A percentile compares a stretch with the other conserved stretches of the same genome.
Conservation (phyloP, 192 early-diverging fungal genomes). For the Mortierella alpina region DNA sequence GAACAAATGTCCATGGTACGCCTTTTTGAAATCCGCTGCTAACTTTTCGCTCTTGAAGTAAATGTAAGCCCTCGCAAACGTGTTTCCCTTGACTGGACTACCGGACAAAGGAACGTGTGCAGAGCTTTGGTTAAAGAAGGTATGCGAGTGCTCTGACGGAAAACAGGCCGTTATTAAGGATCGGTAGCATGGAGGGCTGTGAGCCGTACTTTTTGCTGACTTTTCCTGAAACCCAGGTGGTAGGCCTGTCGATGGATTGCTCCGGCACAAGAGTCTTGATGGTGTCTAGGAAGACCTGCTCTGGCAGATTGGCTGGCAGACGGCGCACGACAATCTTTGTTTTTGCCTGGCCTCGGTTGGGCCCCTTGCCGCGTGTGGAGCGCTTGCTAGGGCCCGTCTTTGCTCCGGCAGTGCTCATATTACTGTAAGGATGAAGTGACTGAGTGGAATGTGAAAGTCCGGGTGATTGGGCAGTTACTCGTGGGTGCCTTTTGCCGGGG, state of each 20-base stretch:
- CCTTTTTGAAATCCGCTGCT: conserved; percentile 76
- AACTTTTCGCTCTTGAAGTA: conserved; percentile 76
- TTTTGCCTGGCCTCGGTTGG: conserved; percentile 53
- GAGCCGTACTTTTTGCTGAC: conserved; percentile 74
- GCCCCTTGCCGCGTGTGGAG: conserved; percentile 29
- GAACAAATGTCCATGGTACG: conserved; percentile 84
- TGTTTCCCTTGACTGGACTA: conserved; percentile 78
- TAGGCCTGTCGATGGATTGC: conserved; percentile 58
- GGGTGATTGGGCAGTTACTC: too few relatives aligned
- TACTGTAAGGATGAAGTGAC: neutral
- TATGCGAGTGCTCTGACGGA: neutral
- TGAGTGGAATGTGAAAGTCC: neutral
- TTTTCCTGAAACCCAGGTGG: conserved; percentile 74
- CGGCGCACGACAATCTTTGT: conserved; percentile 82
- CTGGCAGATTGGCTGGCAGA: conserved; percentile 81
- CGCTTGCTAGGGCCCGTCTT: conserved; percentile 27
- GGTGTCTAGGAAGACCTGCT: conserved; percentile 71
- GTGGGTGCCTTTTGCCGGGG: neutral
- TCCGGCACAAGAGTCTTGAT: conserved; percentile 68
- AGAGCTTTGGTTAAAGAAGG: neutral
- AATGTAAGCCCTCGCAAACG: conserved; percentile 81
- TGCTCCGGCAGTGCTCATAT: conserved; percentile 29
- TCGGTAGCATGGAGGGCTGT: neutral
- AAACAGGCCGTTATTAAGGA: neutral
- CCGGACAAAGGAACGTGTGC: neutral